A percentile compares a stretch with the other conserved stretches of the same genome.
Evolutionary conservation across 805 yeast species (phyloP).

Genomic region (Ogataea paradorogensis): DNA sequence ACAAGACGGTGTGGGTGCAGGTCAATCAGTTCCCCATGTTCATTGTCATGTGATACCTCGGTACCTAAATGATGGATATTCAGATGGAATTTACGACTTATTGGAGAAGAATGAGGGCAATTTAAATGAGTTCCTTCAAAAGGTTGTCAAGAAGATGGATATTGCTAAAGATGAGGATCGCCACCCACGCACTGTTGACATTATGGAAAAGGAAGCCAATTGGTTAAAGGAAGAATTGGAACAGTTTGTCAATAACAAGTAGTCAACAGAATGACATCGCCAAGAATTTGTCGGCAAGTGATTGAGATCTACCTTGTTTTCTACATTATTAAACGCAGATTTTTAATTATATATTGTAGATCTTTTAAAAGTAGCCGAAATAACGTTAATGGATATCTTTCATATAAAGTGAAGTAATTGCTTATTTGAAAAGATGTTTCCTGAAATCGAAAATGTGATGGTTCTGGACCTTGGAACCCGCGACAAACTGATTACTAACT

Average conservation of each 20-base stretch:
- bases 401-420: too few species aligned
- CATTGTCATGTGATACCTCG: conserved; percentile 95
- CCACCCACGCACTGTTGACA: conserved; percentile 52
- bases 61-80: conserved; percentile 51
- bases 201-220: conserved; percentile 70
- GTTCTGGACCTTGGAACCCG: too few species aligned
- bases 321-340: too few species aligned
- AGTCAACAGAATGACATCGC: too few species aligned
- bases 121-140: conserved; percentile 36
- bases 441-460: too few species aligned
- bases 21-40: conserved; percentile 93
- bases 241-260: conserved; percentile 25
- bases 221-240: conserved; percentile 45
- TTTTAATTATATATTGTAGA: too few species aligned
- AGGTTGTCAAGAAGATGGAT: conserved; percentile 25
- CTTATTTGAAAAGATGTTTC: too few species aligned
- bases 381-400: too few species aligned
- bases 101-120: conserved; percentile 58
- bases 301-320: too few species aligned
- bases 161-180: conserved; percentile 53
- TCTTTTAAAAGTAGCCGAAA: too few species aligned
- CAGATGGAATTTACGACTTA: conserved; percentile 70
- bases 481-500: too few species aligned
- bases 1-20: conserved; percentile 96
- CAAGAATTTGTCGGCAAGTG: too few species aligned